phyloP scores from a whole-genome alignment of 768 basidiomycete species.

The Boletus speciosus region DNA sequence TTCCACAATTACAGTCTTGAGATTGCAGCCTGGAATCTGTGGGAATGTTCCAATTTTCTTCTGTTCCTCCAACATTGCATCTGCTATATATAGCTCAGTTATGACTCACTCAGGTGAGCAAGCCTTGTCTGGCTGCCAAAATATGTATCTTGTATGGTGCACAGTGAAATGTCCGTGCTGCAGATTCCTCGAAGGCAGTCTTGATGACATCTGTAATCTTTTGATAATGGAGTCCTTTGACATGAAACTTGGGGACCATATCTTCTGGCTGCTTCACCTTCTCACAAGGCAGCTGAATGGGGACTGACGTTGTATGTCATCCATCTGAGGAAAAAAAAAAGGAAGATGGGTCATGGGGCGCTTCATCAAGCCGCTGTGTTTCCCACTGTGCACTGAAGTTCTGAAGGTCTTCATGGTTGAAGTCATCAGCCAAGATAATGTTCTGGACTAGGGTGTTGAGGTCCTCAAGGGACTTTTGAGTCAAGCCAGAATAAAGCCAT shows the following conservation, averaged over 20 bases:
- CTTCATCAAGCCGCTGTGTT: too few species aligned
- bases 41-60: background rate
- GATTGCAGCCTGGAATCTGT: background rate
- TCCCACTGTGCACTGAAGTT: too few species aligned
- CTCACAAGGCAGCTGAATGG: too few species aligned
- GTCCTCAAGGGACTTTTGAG: too few species aligned
- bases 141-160: background rate
- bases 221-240: background rate
- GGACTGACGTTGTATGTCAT: too few species aligned
- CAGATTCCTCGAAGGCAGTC: background rate
- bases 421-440: too few species aligned
- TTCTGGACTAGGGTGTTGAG: too few species aligned
- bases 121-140: background rate
- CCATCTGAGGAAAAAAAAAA: too few species aligned
- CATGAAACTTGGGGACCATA: background rate
- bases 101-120: background rate
- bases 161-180: background rate
- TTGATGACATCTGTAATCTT: background rate
- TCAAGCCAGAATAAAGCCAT: too few species aligned
- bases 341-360: too few species aligned
- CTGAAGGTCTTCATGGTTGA: too few species aligned
- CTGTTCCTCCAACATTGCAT: background rate
- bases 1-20: slow-evolving; percentile 1
- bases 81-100: background rate
- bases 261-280: too few species aligned